These are phyloP conservation scores for Phialophora macrospora DNA, from an alignment of 2,329 filamentous ascomycete genomes.

Conservation along the genomic window DNA sequence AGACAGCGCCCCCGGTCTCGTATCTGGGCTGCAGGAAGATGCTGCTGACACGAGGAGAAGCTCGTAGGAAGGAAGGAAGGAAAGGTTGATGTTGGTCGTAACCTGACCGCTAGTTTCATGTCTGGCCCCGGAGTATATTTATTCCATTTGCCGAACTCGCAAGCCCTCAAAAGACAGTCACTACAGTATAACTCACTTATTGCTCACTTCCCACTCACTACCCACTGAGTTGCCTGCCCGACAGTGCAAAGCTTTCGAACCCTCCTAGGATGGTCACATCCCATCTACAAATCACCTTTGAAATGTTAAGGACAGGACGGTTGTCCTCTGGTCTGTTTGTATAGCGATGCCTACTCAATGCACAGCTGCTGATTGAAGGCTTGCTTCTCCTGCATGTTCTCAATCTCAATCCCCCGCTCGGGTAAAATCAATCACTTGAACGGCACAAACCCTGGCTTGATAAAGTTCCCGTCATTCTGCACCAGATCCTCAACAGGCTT, in stretches of 20 bases:
- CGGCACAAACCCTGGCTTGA: neutral
- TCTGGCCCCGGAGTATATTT: neutral
- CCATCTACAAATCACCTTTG: neutral
- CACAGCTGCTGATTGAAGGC: neutral
- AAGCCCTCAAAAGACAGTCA: no score
- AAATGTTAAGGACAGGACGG: neutral
- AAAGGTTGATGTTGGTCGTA: neutral
- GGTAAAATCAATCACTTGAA: neutral
- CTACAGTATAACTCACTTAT: no score
- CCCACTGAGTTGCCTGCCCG: neutral
- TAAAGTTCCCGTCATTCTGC: neutral
- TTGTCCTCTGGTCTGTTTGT: neutral
- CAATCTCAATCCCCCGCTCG: neutral
- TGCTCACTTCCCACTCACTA: neutral
- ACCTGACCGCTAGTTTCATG: no score
- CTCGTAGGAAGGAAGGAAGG: neutral
- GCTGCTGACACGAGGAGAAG: neutral
- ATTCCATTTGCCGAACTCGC: no score
- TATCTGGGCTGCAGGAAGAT: neutral
- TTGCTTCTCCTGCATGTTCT: neutral
- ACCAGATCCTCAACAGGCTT: neutral
- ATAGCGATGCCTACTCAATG: neutral
- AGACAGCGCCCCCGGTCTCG: neutral
- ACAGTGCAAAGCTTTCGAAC: neutral
- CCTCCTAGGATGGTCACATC: neutral